Percentiles rank a stretch among this genome's conserved stretches.
These are phyloP conservation scores for Kregervanrija pseudodelftensis DNA, from an alignment of 805 yeast genomes.

Conservation along the genomic window DNA sequence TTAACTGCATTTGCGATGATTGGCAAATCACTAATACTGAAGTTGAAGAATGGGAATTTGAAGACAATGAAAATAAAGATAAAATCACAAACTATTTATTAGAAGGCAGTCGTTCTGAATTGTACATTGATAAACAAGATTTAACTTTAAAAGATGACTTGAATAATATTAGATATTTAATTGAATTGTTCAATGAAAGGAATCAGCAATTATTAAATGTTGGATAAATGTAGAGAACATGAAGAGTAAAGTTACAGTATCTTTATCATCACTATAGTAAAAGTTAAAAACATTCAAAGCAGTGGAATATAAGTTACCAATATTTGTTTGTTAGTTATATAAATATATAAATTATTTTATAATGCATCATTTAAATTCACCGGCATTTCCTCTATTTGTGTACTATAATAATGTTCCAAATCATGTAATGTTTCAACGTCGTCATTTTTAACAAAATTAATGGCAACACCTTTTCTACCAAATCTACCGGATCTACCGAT, in stretches of 20 bases:
- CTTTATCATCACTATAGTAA: background rate
- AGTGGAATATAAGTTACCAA: background rate
- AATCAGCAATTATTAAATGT: conserved; percentile 12
- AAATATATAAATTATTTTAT: no score
- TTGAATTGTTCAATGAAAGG: conserved; percentile 16
- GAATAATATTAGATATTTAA: conserved; percentile 16
- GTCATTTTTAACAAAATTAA: conserved; percentile 80
- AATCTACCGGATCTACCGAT: conserved; percentile 98
- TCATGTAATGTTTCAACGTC: conserved; percentile 73
- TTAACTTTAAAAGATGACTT: conserved; percentile 10
- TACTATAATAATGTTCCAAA: conserved; percentile 83
- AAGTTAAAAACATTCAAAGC: background rate
- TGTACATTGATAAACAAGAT: conserved; percentile 14
- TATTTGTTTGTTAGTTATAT: no score
- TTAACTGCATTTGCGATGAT: conserved; percentile 6
- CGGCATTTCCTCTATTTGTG: conserved; percentile 92
- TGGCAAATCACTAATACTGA: conserved; percentile 8
- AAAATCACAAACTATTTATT: background rate
- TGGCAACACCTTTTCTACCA: conserved; percentile 98
- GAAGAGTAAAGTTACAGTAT: background rate
- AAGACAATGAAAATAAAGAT: conserved; percentile 4
- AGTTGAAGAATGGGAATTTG: conserved; percentile 7
- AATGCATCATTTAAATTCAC: conserved; percentile 22
- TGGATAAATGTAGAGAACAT: background rate
- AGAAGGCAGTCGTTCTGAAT: conserved; percentile 18